A percentile compares a stretch with the other conserved stretches of the same genome.
Conservation (phyloP, 371 early-diverging fungal genomes). For the Mucor mucedo region DNA sequence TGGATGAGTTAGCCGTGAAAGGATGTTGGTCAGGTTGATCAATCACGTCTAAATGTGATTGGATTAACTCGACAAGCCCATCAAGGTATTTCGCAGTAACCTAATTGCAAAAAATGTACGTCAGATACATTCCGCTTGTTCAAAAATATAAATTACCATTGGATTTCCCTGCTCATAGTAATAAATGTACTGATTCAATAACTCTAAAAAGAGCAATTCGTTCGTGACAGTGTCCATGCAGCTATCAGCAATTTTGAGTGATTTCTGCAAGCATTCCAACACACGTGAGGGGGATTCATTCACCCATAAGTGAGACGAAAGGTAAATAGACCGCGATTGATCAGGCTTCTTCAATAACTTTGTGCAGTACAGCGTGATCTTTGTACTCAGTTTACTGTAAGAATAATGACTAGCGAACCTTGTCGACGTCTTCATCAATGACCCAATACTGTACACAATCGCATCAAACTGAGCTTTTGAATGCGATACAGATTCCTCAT, state of each 20-base stretch:
- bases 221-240: conserved; percentile 87
- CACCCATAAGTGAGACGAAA: conserved; percentile 86
- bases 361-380: conserved; percentile 84
- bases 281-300: conserved; percentile 48
- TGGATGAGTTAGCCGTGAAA: conserved; percentile 61
- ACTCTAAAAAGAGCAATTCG: conserved; percentile 90
- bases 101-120: conserved; percentile 11
- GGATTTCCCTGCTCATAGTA: conserved; percentile 88
- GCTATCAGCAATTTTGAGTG: conserved; percentile 92
- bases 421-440: conserved; percentile 46
- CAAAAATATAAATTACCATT: conserved; percentile 40
- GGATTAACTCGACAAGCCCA: conserved; percentile 88
- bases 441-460: conserved; percentile 81
- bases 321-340: conserved; percentile 84
- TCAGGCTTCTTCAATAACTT: conserved; percentile 91
- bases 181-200: conserved; percentile 88
- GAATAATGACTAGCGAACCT: conserved; percentile 37
- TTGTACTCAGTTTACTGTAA: conserved; percentile 90
- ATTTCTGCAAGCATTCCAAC: conserved; percentile 88
- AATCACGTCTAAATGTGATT: conserved; percentile 71
- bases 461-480: conserved; percentile 87
- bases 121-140: too few relatives aligned
- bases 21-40: conserved; percentile 71
- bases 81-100: conserved; percentile 86
- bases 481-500: conserved; percentile 91